Evolutionary conservation across 768 basidiomycete species (phyloP).

Genomic region (Lentinus brumalis): DNA sequence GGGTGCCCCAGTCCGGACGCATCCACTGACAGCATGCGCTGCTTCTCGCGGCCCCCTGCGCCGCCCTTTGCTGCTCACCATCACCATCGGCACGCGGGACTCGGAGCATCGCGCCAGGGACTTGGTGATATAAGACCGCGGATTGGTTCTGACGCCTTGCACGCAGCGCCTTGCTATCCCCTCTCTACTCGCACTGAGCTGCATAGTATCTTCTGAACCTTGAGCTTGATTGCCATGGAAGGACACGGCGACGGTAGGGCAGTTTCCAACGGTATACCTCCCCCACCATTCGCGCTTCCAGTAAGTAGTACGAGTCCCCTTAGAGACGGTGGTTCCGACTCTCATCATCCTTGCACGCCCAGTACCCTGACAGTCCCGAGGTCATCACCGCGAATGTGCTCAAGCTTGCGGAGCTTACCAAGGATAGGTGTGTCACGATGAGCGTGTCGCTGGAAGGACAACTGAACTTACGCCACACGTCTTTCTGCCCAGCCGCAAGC

Average conservation of each 20-base stretch:
- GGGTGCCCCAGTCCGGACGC: not conserved
- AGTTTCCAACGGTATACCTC: constrained; percentile 42
- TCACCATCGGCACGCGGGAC: too few species aligned
- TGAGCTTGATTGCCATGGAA: not conserved
- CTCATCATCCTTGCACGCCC: not conserved
- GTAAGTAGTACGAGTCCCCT: constrained; percentile 30
- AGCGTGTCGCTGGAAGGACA: not conserved
- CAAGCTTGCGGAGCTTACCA: constrained; percentile 39
- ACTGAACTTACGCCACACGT: constrained; percentile 4
- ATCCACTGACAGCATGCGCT: not conserved
- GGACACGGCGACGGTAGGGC: constrained; percentile 26
- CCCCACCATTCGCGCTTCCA: constrained; percentile 42
- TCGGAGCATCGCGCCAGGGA: too few species aligned
- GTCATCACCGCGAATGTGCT: constrained; percentile 51
- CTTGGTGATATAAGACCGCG: too few species aligned
- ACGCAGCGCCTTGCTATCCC: not conserved
- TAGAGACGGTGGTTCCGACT: not conserved
- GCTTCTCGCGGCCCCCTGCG: not conserved
- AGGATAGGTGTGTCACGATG: constrained; percentile 39
- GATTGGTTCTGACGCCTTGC: not conserved
- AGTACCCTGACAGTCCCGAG: constrained; percentile 53
- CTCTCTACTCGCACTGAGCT: not conserved
- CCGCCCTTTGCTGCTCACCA: too few species aligned
- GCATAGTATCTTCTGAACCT: not conserved
- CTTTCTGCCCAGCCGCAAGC: constrained; percentile 37